phyloP scores from a whole-genome alignment of 108 stramenopile genomes.

The Skeletonema tropicum region DNA sequence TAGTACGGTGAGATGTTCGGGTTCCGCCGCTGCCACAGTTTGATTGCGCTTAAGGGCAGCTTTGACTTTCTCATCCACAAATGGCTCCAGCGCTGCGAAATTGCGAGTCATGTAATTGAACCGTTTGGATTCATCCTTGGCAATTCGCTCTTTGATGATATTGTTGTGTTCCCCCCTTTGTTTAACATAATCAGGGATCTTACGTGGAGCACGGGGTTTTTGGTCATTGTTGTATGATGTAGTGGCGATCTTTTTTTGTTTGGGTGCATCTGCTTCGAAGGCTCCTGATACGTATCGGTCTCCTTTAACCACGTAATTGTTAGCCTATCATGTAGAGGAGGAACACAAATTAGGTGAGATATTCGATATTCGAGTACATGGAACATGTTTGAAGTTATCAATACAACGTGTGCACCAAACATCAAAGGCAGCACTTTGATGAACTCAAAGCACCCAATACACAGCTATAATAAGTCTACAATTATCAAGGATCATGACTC shows the following conservation, averaged over 20 bases:
- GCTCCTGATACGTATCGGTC: conserved; percentile 43
- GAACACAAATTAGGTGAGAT: not conserved
- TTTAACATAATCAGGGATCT: conserved; percentile 11
- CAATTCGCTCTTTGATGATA: conserved; percentile 18
- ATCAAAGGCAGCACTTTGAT: too few relatives aligned
- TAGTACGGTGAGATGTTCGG: not conserved
- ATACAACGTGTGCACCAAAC: too few relatives aligned
- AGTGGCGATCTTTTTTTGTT: conserved; percentile 24
- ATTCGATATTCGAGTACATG: too few relatives aligned
- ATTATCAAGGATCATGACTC: conserved; percentile 6
- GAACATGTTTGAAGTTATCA: too few relatives aligned
- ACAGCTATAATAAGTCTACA: too few relatives aligned
- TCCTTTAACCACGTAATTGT: not conserved
- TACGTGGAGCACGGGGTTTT: conserved; percentile 4
- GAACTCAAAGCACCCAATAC: not conserved
- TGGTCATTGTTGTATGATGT: not conserved
- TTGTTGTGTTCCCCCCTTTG: conserved; percentile 39
- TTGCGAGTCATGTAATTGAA: conserved; percentile 39
- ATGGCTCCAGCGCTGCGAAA: conserved; percentile 34
- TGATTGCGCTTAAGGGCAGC: not conserved
- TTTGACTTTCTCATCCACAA: conserved; percentile 41
- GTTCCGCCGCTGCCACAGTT: conserved; percentile 5
- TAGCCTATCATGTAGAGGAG: not conserved
- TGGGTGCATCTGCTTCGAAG: conserved; percentile 24
- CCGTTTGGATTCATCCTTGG: conserved; percentile 21